Evolutionary conservation across 352 stramenopile genomes (phyloP).

Genomic region (Peronospora belbahrii): DNA sequence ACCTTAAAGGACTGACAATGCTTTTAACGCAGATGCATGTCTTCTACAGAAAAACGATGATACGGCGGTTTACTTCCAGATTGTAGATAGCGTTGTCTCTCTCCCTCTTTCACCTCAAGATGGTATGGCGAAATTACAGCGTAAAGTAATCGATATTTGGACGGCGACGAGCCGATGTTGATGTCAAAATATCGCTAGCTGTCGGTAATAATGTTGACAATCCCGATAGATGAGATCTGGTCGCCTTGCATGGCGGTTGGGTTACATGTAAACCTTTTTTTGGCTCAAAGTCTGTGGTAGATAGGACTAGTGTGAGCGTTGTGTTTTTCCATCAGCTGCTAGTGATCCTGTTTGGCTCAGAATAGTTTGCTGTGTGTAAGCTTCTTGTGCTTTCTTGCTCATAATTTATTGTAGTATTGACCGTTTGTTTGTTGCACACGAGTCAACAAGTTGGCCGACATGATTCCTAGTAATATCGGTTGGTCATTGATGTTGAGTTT

Average conservation of each 20-base stretch:
- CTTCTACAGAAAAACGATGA: slow-evolving; percentile 45
- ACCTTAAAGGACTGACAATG: slow-evolving; percentile 44
- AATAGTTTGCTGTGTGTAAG: slow-evolving; percentile 27
- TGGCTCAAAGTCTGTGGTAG: slow-evolving; percentile 4
- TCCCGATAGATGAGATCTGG: slow-evolving; percentile 65
- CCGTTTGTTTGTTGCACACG: slow-evolving; percentile 35
- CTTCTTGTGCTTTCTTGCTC: slow-evolving; percentile 15
- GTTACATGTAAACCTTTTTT: slow-evolving; percentile 16
- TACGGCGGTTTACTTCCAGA: slow-evolving; percentile 61
- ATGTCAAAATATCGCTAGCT: slow-evolving; percentile 62
- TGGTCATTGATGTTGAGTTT: slow-evolving; percentile 36
- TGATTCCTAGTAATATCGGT: slow-evolving; percentile 35
- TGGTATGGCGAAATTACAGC: slow-evolving; percentile 46
- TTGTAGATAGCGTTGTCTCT: slow-evolving; percentile 29
- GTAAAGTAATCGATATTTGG: slow-evolving; percentile 66
- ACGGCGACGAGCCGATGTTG: slow-evolving; percentile 54
- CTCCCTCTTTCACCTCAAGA: slow-evolving; percentile 59
- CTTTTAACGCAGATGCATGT: slow-evolving; percentile 43
- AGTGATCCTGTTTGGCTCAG: slow-evolving; percentile 17
- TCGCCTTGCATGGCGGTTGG: slow-evolving; percentile 51
- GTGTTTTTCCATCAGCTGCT: too few relatives aligned
- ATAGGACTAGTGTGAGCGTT: too few relatives aligned
- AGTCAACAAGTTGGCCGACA: slow-evolving; percentile 1
- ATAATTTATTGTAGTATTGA: slow-evolving; percentile 35
- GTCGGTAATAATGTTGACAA: slow-evolving; percentile 41